Percentiles rank a stretch among this genome's conserved stretches.
These are phyloP conservation scores for Beauveria sp. DNA, from an alignment of 2,329 filamentous ascomycete genomes.

Conservation along the genomic window DNA sequence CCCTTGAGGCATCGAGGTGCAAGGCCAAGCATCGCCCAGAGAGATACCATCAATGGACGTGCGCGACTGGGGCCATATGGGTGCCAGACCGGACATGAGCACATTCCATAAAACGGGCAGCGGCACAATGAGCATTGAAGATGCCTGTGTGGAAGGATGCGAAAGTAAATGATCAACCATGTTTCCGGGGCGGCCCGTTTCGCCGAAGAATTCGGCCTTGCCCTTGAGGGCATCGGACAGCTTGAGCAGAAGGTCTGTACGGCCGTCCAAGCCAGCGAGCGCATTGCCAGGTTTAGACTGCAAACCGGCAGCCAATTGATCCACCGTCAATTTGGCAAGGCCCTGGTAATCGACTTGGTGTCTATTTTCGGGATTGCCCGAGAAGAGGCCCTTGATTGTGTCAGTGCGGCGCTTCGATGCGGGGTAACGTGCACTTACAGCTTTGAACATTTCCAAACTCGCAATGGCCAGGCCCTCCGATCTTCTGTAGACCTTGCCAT, in stretches of 20 bases:
- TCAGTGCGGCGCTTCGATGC: constrained; percentile 3
- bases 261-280: constrained; percentile 77
- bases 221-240: constrained; percentile 66
- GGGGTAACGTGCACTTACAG: constrained; percentile 29
- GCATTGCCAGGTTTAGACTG: constrained; percentile 77
- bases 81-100: constrained; percentile 76
- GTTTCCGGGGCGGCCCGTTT: constrained; percentile 78
- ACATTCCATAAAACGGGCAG: constrained; percentile 86
- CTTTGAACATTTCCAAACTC: constrained; percentile 86
- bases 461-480: constrained; percentile 82
- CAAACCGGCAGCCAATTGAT: constrained; percentile 70
- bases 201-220: constrained; percentile 77
- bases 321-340: constrained; percentile 64
- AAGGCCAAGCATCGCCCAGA: constrained; percentile 92
- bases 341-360: constrained; percentile 85
- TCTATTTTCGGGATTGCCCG: constrained; percentile 70
- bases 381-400: constrained; percentile 65
- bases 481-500: constrained; percentile 70
- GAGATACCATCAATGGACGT: constrained; percentile 81
- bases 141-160: constrained; percentile 82
- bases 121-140: constrained; percentile 78
- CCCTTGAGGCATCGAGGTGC: constrained; percentile 67
- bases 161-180: constrained; percentile 93
- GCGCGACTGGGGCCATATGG: constrained; percentile 83
- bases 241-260: constrained; percentile 69